Evolutionary conservation across 1,139 yeast genomes (phyloP).

Genomic region (Candida tetrigidarum): DNA sequence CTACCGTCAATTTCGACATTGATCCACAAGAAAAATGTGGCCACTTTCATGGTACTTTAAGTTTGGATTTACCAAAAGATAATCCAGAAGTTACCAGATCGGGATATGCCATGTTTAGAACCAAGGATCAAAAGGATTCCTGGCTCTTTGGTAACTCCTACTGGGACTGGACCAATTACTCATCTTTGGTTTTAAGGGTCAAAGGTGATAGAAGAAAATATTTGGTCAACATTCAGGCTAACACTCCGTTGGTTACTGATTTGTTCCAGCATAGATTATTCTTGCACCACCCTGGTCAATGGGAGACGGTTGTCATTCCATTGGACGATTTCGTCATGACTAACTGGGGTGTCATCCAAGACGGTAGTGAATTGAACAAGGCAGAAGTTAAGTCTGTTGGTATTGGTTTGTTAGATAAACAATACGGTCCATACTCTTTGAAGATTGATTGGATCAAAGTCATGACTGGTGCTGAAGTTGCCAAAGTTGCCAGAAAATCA

Average conservation of each 20-base stretch:
- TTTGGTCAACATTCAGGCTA: constrained; percentile 80
- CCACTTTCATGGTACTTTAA: constrained; percentile 72
- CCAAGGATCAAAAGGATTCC: constrained; percentile 61
- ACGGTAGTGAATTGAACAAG: constrained; percentile 62
- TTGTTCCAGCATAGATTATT: constrained; percentile 83
- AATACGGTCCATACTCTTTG: constrained; percentile 75
- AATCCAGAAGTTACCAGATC: constrained; percentile 70
- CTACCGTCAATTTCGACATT: constrained; percentile 61
- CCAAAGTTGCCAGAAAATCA: constrained; percentile 38
- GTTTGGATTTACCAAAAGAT: constrained; percentile 73
- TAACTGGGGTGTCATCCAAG: constrained; percentile 81
- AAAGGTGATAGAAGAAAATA: constrained; percentile 78
- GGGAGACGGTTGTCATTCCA: constrained; percentile 86
- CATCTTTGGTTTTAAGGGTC: constrained; percentile 68
- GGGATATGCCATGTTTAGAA: constrained; percentile 89
- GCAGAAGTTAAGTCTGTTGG: constrained; percentile 75
- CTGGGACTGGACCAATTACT: constrained; percentile 68
- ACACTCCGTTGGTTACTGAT: constrained; percentile 77
- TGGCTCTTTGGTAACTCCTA: constrained; percentile 50
- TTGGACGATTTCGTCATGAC: constrained; percentile 81
- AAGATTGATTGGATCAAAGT: constrained; percentile 78
- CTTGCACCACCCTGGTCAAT: constrained; percentile 71
- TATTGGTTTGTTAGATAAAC: constrained; percentile 77
- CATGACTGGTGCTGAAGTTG: constrained; percentile 58
- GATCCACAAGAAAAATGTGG: constrained; percentile 46